Conservation (phyloP, 768 basidiomycete genomes). For the Kwoniella sp. region DNA sequence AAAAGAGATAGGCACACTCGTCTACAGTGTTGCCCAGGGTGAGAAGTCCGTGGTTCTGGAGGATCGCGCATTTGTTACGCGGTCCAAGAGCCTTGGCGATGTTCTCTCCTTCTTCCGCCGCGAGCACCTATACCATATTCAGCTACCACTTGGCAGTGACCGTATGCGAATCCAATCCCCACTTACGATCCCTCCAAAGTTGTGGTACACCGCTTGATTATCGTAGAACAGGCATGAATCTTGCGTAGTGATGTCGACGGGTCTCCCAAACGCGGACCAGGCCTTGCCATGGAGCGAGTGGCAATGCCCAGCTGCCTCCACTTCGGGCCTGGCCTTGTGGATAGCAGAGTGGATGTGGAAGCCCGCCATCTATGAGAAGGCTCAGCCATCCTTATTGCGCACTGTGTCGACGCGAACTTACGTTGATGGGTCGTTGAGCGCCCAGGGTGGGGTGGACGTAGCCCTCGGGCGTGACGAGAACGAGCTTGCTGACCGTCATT, state of each 20-base stretch:
- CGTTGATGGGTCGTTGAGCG: slow-evolving; percentile 43
- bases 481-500: slow-evolving; percentile 55
- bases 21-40: slow-evolving; percentile 39
- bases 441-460: slow-evolving; percentile 46
- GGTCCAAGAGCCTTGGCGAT: slow-evolving; percentile 52
- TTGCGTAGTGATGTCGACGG: slow-evolving; percentile 33
- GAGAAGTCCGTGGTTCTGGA: slow-evolving; percentile 45
- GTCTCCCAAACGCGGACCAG: slow-evolving; percentile 28
- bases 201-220: slow-evolving; percentile 49
- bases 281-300: slow-evolving; percentile 35
- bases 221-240: slow-evolving; percentile 38
- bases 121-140: slow-evolving; percentile 50
- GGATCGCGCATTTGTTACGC: slow-evolving; percentile 34
- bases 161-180: neutral
- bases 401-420: slow-evolving; percentile 5
- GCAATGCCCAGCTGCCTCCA: slow-evolving; percentile 34
- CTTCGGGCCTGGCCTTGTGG: slow-evolving; percentile 36
- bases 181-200: slow-evolving; percentile 55
- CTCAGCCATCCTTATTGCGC: neutral
- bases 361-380: slow-evolving; percentile 41
- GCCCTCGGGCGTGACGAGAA: slow-evolving; percentile 55
- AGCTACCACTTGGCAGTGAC: neutral
- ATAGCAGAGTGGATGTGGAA: slow-evolving; percentile 55
- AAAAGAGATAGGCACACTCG: slow-evolving; percentile 30
- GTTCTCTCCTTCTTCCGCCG: slow-evolving; percentile 54